Evolutionary conservation across 495 filamentous ascomycete genomes (phyloP), one percentile per base, ranked within the genome.

Genomic region (Lasiosphaeris hirsuta): DNA sequence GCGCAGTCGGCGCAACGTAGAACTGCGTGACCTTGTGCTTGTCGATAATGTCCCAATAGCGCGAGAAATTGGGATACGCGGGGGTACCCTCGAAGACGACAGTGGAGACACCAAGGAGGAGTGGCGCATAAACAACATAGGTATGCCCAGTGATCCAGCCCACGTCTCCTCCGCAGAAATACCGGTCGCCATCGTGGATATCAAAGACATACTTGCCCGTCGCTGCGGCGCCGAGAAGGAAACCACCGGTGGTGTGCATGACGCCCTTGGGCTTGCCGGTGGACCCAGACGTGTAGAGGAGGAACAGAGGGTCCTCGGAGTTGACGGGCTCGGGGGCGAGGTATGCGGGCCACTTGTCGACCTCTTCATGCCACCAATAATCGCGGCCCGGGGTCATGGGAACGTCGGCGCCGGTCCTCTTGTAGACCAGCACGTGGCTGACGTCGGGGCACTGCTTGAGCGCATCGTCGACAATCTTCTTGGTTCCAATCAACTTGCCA

Each of bases 141-240:
- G 94, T 96, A 75, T 99, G 94, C n/a, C 94, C 94, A 44, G 95
- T 97, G 68, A 99, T 97, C 94, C 94, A 99, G 63, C 94, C 94
- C 50, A 99, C 92, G 69, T 99, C 94, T 71, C 95, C 95, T 71
- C 90, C 94, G 65, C 94, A 97, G 83, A 97, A 97, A 79, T 92
- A 97, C 54, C 81, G 83, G 73, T 99, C 94, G 50, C 84, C 85
- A 46, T 92, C 87, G 63, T 99, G 94, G 61, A 99, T 94, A 69
- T 99, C 95, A 69, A 99, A 99, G 52, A 97, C 92, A 66, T 99
- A 97, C 74, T 97, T 99, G 63, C 91, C 95, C 38, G 94, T 97
- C 64, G 86, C 78, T 7, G 95, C 94, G 17, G 93, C 94, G 39
- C 94, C 94, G 9, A 97, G 73, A 19, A 97, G 84, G 72, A 97